Evolutionary conservation across 169 alveolate species (phyloP), one percentile per base, ranked within the genome.

Genomic region (Perkinsus olseni): DNA sequence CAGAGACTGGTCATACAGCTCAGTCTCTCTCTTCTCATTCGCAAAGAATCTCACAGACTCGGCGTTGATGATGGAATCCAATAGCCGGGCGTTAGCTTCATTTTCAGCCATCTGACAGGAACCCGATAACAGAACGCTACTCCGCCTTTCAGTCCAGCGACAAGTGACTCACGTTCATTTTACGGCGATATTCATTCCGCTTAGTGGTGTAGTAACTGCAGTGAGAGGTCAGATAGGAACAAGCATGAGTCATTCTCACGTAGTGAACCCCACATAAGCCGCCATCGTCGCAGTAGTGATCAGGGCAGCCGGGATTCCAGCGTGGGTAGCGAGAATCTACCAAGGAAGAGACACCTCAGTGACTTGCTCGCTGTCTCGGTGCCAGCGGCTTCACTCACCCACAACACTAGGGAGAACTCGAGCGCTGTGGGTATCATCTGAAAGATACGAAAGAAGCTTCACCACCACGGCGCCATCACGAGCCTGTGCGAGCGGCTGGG

Each of bases 391-490:
- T 4, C 8, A 21, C 82, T 62, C 34, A 62, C 82, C 82, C 82
- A 62, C 21, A 94, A 39, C 39, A 94, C 95, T 48, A 94, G 40
- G 20, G 93, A 74, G 82, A 94, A 94, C 74, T 94, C 95, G 28
- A 94, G 94, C 6, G 95, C 91, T 62, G 95, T 94, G 24, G 95
- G 95, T 10, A 94, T 90, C 45, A 94, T 94, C 92, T 94, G 94
- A 92, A 94, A 92, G 3, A 94, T 51, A 17, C 24, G 17, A 45
- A 45, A 17, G 24, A 45, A 10, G 17, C 62, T 10, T 6, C 17
- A 62, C 37, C 1, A 21, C 17, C 82, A 62, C 8, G 82, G 36
- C 1, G 34, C 13, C 28, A 62, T 28, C 82, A 0, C 82, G 37
- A 62, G 50, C n/a, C n/a, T n/a, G n/a, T n/a, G n/a, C n/a, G n/a